Evolutionary conservation across 768 basidiomycete genomes (phyloP).

Genomic region (Serendipita sp.): DNA sequence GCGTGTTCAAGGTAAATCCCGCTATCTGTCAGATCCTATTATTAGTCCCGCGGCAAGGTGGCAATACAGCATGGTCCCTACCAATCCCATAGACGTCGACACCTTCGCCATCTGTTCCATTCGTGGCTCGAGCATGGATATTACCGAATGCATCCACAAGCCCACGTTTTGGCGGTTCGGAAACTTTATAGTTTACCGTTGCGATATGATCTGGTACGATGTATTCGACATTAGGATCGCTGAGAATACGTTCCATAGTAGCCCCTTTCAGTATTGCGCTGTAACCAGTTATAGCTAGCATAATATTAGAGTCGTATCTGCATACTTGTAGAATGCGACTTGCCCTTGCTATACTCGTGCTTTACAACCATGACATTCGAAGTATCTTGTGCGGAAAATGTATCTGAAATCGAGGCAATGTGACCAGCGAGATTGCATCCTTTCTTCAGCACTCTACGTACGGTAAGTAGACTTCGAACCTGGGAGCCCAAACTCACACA

Average conservation of each 20-base stretch:
- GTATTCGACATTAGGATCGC: neutral
- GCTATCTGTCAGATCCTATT: neutral
- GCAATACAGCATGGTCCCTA: neutral
- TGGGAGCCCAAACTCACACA: neutral
- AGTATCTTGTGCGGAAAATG: neutral
- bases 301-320: no score
- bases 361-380: neutral
- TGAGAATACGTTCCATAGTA: neutral
- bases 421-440: neutral
- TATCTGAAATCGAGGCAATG: neutral
- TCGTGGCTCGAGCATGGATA: neutral
- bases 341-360: neutral
- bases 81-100: conserved; percentile 1
- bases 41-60: neutral
- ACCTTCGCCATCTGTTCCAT: neutral
- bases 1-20: conserved; percentile 13
- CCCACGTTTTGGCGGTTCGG: neutral
- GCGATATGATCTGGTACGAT: neutral
- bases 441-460: neutral
- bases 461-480: neutral
- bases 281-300: neutral
- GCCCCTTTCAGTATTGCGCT: neutral
- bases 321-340: no score
- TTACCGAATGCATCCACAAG: neutral
- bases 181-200: neutral